Conservation (phyloP, 2,329 filamentous ascomycete species). For the Microsporum ferrugineum region DNA sequence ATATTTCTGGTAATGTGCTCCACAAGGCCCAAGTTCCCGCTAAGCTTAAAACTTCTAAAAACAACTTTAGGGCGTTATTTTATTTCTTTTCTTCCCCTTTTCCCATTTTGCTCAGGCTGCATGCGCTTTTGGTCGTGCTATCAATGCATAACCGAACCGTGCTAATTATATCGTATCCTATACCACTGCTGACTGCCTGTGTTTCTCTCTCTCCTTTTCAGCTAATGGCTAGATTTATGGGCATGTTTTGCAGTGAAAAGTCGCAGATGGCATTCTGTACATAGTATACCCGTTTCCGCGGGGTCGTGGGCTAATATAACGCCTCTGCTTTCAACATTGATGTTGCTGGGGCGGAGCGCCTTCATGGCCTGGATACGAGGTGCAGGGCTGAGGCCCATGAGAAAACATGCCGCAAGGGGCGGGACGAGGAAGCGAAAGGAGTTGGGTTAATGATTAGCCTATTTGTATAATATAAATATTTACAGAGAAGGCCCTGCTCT, state of each 20-base stretch:
- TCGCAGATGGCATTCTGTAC: not conserved
- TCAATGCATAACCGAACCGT: not conserved
- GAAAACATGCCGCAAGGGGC: not conserved
- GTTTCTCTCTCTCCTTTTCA: not conserved
- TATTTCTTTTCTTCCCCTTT: not conserved
- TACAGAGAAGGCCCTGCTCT: not conserved
- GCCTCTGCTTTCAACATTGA: not conserved
- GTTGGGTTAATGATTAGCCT: not conserved
- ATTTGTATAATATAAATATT: not conserved
- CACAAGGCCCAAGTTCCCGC: not conserved
- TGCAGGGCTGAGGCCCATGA: not conserved
- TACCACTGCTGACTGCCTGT: not conserved
- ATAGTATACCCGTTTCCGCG: not conserved
- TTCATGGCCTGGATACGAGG: not conserved
- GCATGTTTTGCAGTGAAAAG: too few relatives aligned
- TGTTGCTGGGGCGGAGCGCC: not conserved
- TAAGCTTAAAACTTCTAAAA: not conserved
- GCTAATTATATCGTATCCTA: not conserved
- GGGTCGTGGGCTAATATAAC: too few relatives aligned
- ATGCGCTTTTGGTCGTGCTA: not conserved
- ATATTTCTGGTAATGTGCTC: not conserved
- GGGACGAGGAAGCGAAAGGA: not conserved
- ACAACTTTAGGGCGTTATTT: not conserved
- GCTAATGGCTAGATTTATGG: not conserved
- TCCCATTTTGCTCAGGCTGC: not conserved